Base-by-base conservation (phyloP, 495 filamentous ascomycete genomes). In the Halenospora varia region DNA sequence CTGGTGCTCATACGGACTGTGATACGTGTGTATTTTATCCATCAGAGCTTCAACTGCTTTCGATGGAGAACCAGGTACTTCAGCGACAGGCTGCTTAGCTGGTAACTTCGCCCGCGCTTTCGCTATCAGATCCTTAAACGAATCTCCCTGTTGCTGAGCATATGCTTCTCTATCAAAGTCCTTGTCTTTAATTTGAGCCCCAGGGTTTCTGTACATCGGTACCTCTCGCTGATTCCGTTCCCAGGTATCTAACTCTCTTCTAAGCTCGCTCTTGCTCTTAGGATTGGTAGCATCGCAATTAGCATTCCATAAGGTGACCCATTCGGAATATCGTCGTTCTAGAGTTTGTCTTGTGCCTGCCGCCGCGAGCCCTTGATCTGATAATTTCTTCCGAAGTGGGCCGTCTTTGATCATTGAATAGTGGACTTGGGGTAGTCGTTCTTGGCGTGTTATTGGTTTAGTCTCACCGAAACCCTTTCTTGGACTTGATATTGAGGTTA, bases 271-370 rank as follows among this genome's bases (percentile, higher is more conserved):
- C 61, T 89, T 90, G 3, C 77, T 71, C 64, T 87, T 87, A 1
- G 89, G 90, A 2, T 70, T 73, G 53, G 77, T 81, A 2, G 90
- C 87, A 68, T 99, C 94, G 70, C 90, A 93, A 62, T 97, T 97
- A 13, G 95, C 90, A 68, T 99, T 99, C 86, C 90, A 97, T 23
- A 97, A 67, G 44, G 92, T 97, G 62, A 93, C 77, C 92, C 92
- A 99, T 72, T 99, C 94, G 0, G 81, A 88, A 62, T 97, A 92
- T 56, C 94, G 81, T 62, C 78, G 81, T 65, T 94, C 85, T 23
- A 97, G 70, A 8, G 89, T 73, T 41, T 76, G 74, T 41, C 81
- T 81, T 0, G 82, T 65, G 2, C 94, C 94, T 61, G 66, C 72
- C 4, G 80, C 76, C 0, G 90, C 86, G 49, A 99, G 82, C n/a